Percentiles rank a stretch among this genome's conserved stretches.
Conservation (phyloP, 1,139 yeast species). For the Kazachstania sp. region DNA sequence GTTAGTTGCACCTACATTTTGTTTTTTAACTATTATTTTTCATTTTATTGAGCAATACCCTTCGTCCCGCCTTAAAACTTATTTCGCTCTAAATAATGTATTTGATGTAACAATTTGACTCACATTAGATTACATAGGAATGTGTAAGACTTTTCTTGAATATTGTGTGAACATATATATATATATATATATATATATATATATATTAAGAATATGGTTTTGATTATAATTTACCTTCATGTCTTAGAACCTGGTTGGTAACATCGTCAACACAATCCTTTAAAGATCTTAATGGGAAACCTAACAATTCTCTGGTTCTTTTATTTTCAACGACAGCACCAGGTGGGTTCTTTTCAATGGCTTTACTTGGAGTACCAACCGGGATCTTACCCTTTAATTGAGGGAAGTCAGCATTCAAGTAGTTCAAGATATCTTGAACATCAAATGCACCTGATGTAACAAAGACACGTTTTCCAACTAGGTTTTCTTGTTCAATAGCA, state of each 20-base stretch:
- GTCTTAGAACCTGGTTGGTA: neutral
- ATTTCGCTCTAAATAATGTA: too few species aligned
- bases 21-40: too few species aligned
- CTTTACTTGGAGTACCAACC: conserved; percentile 8
- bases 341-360: neutral
- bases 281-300: neutral
- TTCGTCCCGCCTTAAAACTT: too few species aligned
- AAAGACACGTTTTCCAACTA: conserved; percentile 9
- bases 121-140: too few species aligned
- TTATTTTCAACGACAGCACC: neutral
- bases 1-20: too few species aligned
- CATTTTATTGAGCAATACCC: too few species aligned
- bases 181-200: neutral
- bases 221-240: neutral
- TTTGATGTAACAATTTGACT: too few species aligned
- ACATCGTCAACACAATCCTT: neutral
- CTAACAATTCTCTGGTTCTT: conserved; percentile 2
- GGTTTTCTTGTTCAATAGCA: conserved; percentile 15
- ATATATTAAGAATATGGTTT: neutral
- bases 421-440: conserved; percentile 30
- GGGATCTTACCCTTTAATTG: conserved; percentile 31
- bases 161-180: too few species aligned
- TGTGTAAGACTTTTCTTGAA: too few species aligned
- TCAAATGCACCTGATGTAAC: conserved; percentile 26
- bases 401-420: conserved; percentile 32